Evolutionary conservation across 441 rosid genomes (phyloP), one percentile per base, ranked within the genome.

Genomic region (Dalechampia spathulata): DNA sequence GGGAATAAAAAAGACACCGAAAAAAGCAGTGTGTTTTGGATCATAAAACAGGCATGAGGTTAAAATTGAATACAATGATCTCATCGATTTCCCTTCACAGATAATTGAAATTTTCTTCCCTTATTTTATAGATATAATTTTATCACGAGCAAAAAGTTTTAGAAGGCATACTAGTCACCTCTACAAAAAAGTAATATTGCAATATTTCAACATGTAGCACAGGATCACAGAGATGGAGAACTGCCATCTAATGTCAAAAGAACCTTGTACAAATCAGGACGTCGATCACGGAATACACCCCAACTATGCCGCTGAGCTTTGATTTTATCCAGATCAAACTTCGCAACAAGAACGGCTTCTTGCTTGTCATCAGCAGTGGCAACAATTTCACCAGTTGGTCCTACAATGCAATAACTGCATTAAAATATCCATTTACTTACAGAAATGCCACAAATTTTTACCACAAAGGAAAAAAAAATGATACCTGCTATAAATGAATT

Each of bases 241-340:
- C 67, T 74, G 63, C 98, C 98, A 72, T 88, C 98, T 58, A 68
- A 76, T 51, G 96, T 86, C 71, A 91, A 78, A 63, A 91, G 91
- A 67, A 77, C 96, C 76, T 83, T 83, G 75, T 86, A 89, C 34
- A 86, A 65, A 45, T 85, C 90, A 1, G 97, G 97, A 34, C 94
- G 81, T 0, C 88, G 86, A 69, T 92, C 97, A 48, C 92, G 88
- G 68, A 89, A 92, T 52, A 89, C 74, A 19, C 92, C 96, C 97
- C 99, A 89, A 41, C 99, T 64, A 68, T 75, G 81, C 66, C 99
- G 80, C 72, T 78, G 85, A 1, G 62, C 49, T 69, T 83, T 92
- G 58, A 89, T 80, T 73, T 66, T 75, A 22, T 74, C 86, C 1
- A 86, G 90, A 75, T 89, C 90, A 63, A 92, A 89, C 61, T 72